These are phyloP conservation scores for Plantago lanceolata DNA, from an alignment of 305 asterid species.

Conservation along the genomic window DNA sequence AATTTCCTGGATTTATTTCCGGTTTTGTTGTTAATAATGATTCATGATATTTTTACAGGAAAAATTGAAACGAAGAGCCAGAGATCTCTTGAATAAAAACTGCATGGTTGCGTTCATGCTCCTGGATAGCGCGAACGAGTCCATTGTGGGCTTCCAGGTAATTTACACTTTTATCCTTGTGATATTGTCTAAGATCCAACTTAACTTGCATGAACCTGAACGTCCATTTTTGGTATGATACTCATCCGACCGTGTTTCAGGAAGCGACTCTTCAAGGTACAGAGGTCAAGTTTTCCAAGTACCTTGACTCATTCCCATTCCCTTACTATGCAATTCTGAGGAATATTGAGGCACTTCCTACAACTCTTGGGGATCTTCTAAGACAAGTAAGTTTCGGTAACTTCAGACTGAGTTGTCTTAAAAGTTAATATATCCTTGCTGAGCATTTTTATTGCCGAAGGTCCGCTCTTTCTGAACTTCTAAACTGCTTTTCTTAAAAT, in stretches of 20 bases:
- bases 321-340: conserved; percentile 76
- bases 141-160: conserved; percentile 65
- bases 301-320: conserved; percentile 82
- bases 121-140: conserved; percentile 66
- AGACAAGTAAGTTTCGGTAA: conserved; percentile 60
- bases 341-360: conserved; percentile 85
- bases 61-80: conserved; percentile 55
- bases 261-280: conserved; percentile 45
- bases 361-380: conserved; percentile 79
- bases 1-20: conserved; percentile 7
- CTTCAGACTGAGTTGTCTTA: background rate
- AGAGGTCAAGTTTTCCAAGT: conserved; percentile 41
- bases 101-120: conserved; percentile 87
- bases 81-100: conserved; percentile 64
- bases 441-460: no score
- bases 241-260: conserved; percentile 35
- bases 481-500: background rate
- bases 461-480: no score
- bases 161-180: background rate
- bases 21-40: conserved; percentile 1
- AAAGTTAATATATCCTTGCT: no score
- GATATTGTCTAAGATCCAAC: background rate
- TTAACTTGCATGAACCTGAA: background rate
- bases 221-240: conserved; percentile 1
- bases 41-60: conserved; percentile 37